These are phyloP conservation scores for Saksenaea vasiformis DNA, from an alignment of 371 early-diverging fungal species.

Conservation along the genomic window DNA sequence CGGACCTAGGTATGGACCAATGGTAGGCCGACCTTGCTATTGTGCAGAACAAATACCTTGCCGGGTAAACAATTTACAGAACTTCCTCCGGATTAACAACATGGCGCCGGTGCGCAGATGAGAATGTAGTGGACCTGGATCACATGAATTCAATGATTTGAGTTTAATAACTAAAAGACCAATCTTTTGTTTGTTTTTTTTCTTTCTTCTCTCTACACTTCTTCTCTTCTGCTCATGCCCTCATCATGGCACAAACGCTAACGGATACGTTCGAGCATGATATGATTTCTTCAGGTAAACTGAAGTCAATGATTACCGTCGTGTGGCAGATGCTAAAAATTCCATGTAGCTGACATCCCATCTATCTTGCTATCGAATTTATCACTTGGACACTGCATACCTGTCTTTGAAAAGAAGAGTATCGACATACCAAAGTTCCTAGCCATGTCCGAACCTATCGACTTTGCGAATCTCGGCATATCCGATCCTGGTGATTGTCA, in stretches of 20 bases:
- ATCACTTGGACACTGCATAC: conserved; percentile 30
- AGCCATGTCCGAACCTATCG: conserved; percentile 23
- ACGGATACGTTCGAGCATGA: neutral
- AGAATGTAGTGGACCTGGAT: neutral
- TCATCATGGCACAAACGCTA: neutral
- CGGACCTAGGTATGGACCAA: neutral
- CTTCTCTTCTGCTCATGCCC: neutral
- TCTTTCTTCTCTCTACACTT: neutral
- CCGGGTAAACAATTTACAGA: neutral
- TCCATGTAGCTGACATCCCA: conserved; percentile 5
- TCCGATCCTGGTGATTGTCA: conserved; percentile 29
- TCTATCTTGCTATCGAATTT: conserved; percentile 28
- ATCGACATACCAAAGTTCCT: conserved; percentile 27
- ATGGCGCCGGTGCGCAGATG: neutral
- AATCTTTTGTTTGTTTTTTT: neutral
- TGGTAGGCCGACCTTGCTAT: neutral
- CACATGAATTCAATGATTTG: neutral
- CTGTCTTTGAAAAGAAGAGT: conserved; percentile 26
- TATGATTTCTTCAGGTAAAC: neutral
- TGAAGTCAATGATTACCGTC: neutral
- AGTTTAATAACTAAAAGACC: neutral
- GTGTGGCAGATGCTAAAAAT: neutral
- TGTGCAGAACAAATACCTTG: neutral
- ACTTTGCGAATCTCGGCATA: conserved; percentile 31
- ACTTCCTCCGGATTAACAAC: neutral